Percentiles rank a stretch among this genome's conserved stretches.
These are phyloP conservation scores for Pichia sp. DNA, from an alignment of 1,139 yeast species.

Conservation along the genomic window DNA sequence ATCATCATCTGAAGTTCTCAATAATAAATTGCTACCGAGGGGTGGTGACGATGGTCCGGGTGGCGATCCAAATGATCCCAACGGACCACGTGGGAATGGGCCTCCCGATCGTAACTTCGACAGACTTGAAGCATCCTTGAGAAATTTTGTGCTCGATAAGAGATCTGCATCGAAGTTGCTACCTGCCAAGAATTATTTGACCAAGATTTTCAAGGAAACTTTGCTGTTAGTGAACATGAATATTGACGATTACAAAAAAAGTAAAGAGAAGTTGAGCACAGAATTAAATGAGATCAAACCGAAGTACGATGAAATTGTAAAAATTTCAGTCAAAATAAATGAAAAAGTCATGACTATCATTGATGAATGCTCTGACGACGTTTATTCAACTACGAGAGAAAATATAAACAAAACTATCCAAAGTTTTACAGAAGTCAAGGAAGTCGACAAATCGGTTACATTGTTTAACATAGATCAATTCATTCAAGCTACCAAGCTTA, in stretches of 20 bases:
- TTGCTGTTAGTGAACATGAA: constrained; percentile 57
- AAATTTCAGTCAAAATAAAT: constrained; percentile 49
- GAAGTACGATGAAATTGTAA: constrained; percentile 50
- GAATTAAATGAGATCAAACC: constrained; percentile 62
- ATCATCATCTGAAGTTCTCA: constrained; percentile 50
- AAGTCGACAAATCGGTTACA: constrained; percentile 55
- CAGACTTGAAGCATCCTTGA: constrained; percentile 73
- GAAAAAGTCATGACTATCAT: constrained; percentile 59
- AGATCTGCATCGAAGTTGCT: constrained; percentile 82
- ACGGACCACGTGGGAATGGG: constrained; percentile 30
- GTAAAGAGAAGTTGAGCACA: constrained; percentile 41
- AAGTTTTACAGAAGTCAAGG: constrained; percentile 30
- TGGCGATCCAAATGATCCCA: constrained; percentile 34
- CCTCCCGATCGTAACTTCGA: constrained; percentile 66
- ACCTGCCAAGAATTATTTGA: constrained; percentile 84
- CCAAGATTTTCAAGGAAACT: constrained; percentile 66
- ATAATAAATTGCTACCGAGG: constrained; percentile 18
- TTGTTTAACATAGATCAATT: constrained; percentile 63
- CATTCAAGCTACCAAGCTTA: constrained; percentile 64
- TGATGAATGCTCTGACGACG: constrained; percentile 55
- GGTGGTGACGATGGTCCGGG: constrained; percentile 25
- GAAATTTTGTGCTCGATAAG: constrained; percentile 84
- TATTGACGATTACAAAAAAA: constrained; percentile 42
- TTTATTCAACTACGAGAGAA: constrained; percentile 57
- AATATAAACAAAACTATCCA: constrained; percentile 50